Conservation (phyloP, 352 stramenopile species). For the Globisporangium echinulatum region DNA sequence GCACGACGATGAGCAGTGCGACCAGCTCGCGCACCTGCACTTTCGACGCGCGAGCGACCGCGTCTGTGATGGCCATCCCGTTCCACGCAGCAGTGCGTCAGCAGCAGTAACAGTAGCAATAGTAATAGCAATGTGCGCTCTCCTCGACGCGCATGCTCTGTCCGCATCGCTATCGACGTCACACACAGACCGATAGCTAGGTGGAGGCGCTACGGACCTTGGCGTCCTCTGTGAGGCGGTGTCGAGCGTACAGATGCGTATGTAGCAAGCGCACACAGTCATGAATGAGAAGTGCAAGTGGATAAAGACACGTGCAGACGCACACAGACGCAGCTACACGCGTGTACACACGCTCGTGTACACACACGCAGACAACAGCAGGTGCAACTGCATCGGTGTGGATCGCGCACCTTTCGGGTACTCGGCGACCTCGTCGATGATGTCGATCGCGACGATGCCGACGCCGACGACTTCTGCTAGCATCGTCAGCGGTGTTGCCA, state of each 20-base stretch:
- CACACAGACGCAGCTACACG: neutral
- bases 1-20: neutral
- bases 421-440: slow-evolving; percentile 52
- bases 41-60: slow-evolving; percentile 43
- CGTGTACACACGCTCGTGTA: neutral
- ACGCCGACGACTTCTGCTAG: slow-evolving; percentile 52
- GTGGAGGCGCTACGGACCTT: slow-evolving; percentile 25
- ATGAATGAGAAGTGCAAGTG: too few relatives aligned
- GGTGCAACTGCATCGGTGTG: neutral
- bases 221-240: slow-evolving; percentile 30
- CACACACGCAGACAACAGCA: neutral
- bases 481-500: too few relatives aligned
- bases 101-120: too few relatives aligned
- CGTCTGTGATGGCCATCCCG: slow-evolving; percentile 17
- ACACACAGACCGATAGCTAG: too few relatives aligned
- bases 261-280: too few relatives aligned
- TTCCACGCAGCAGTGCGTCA: neutral
- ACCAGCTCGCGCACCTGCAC: slow-evolving; percentile 21
- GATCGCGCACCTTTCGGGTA: slow-evolving; percentile 42
- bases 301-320: neutral
- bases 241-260: too few relatives aligned
- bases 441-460: slow-evolving; percentile 67
- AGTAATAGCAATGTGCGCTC: too few relatives aligned
- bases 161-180: too few relatives aligned
- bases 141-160: too few relatives aligned